Base-by-base conservation (phyloP, 257 asterid genomes). In the Linaria vulgaris region DNA sequence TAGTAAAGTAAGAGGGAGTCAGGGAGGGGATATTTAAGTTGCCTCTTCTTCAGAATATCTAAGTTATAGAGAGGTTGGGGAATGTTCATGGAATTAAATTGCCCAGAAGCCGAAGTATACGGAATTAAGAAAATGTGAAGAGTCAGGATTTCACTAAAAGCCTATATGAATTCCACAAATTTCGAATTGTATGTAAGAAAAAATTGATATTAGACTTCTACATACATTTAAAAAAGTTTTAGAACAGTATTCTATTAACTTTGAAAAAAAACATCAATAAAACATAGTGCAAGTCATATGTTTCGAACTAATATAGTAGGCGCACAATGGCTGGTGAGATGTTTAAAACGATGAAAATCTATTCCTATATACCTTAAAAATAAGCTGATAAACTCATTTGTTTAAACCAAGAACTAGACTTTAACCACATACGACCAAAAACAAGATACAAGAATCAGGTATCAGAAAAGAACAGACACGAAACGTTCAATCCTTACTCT, bases 401-500 rank as follows among this genome's bases (percentile, higher is more conserved):
- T 41, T 22, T n/a, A 59, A 59, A 27, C 4, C n/a, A 57, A 19
- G 24, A 67, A 3, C 41, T 47, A 53, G 16, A 37, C n/a, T 20
- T 14, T 13, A 22, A 60, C 13, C 27, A 22, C 12, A 11, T 12
- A 14, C 19, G 0, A 12, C 43, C 21, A 46, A 27, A 61, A 39
- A 30, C 9, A 63, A 27, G 12, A 45, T 17, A 5, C 17, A 31
- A 31, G 9, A 46, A 49, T 4, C 14, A 61, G 15, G 14, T 1
- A 59, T 43, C 37, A 16, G 19, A 16, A 15, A 31, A 7, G 21
- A 61, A 30, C 14, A 21, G 58, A 54, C 23, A 44, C 10, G 64
- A 37, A 15, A 34, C 22, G 23, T n/a, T n/a, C 21, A 46, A 24
- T 27, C 66, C 84, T 69, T 66, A 80, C 85, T 72, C 74, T 60